A percentile compares a stretch with the other conserved stretches of the same genome.
Conservation (phyloP, 495 filamentous ascomycete species). For the Articulospora tetracladia region DNA sequence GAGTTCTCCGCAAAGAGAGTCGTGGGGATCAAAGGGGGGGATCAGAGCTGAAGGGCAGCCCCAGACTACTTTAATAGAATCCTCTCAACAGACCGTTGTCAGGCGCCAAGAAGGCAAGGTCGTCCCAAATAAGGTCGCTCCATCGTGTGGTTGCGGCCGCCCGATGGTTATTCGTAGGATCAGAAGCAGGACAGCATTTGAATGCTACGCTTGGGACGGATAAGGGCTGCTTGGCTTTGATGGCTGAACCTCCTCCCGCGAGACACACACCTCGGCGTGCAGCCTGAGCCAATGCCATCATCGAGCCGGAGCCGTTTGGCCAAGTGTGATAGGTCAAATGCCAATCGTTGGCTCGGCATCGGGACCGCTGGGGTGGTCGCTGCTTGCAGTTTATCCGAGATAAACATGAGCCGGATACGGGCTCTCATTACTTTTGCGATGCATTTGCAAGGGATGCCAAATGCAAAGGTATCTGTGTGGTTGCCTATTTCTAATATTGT, state of each 20-base stretch:
- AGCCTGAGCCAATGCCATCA: neutral
- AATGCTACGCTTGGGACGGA: too few species aligned
- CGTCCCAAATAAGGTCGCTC: neutral
- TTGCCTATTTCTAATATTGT: too few species aligned
- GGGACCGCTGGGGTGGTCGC: neutral
- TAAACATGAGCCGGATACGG: neutral
- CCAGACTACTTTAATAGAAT: neutral
- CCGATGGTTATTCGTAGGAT: neutral
- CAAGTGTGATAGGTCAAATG: neutral
- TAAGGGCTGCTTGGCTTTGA: too few species aligned
- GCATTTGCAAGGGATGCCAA: too few species aligned
- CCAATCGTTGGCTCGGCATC: neutral
- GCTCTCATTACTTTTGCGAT: too few species aligned
- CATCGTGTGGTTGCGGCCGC: neutral
- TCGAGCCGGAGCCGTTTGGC: neutral
- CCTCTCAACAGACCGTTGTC: neutral
- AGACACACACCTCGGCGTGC: too few species aligned
- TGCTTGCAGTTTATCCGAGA: neutral
- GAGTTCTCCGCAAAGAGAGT: too few species aligned
- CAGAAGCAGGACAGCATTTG: too few species aligned
- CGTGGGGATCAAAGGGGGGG: neutral
- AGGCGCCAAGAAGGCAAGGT: neutral
- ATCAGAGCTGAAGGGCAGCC: neutral
- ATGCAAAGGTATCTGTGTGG: too few species aligned
- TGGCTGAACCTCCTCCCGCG: too few species aligned